phyloP scores from a whole-genome alignment of 2,329 filamentous ascomycete species.

The Aureobasidium uvarum region DNA sequence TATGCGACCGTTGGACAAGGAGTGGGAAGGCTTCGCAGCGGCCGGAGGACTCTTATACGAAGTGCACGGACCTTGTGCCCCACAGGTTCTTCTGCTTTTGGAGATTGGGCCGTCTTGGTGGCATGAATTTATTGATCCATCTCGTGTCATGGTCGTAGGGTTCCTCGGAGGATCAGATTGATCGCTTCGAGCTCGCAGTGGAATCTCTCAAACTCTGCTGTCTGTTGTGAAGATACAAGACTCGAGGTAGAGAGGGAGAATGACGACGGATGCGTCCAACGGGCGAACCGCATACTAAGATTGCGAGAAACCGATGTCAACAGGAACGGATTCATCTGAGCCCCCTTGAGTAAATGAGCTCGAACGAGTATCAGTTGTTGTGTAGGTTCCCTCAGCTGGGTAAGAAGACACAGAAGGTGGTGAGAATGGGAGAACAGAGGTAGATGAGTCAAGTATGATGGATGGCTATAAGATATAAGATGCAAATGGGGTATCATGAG shows the following conservation, averaged over 20 bases:
- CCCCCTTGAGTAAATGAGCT: constrained; percentile 19
- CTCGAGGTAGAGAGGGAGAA: background rate
- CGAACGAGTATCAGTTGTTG: background rate
- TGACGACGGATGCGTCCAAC: constrained; percentile 14
- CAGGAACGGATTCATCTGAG: constrained; percentile 14
- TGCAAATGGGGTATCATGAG: constrained; percentile 18
- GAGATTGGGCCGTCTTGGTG: background rate
- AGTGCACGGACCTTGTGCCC: constrained; percentile 16
- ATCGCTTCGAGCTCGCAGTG: background rate
- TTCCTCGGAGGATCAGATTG: background rate
- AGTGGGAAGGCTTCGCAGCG: constrained; percentile 13
- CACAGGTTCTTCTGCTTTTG: constrained; percentile 18
- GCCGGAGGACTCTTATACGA: constrained; percentile 20
- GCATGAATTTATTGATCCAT: constrained; percentile 12
- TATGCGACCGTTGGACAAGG: constrained; percentile 23
- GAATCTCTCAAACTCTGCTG: background rate
- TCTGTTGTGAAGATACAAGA: background rate
- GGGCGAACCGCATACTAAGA: constrained; percentile 25
- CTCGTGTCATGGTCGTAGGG: constrained; percentile 4
- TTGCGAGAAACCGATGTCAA: constrained; percentile 22
- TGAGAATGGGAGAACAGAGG: background rate
- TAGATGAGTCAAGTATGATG: background rate
- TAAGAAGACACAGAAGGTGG: background rate
- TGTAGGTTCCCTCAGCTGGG: too few species aligned
- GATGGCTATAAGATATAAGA: background rate